Base-by-base conservation (phyloP, 768 basidiomycete genomes). In the Suillus subaureus region DNA sequence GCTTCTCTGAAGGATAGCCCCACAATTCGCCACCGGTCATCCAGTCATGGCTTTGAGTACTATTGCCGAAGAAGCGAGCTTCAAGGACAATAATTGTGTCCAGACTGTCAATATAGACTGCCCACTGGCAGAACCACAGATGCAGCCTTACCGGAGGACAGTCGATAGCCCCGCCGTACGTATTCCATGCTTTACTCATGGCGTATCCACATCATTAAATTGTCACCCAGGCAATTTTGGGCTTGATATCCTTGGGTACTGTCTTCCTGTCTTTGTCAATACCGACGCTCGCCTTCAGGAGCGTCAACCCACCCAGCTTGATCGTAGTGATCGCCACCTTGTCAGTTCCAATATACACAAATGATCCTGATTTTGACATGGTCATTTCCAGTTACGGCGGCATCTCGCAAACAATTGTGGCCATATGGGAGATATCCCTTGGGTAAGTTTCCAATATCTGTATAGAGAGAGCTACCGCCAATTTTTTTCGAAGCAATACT, bases 341-440 rank as follows among this genome's bases (percentile, higher is more conserved):
- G 72, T 75, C 62, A 42, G 72, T 56, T 49, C 31, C n/a, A 13
- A 37, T 23, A 26, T 64, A 23, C 56, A 23, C 21, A 37, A 26
- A 39, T 5, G 35, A 31, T 6, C 28, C 9, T 35, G 13, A 18
- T 37, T 35, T 33, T 54, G 45, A 39, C 2, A 61, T 71, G 26
- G 69, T 43, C 15, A 42, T 11, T 40, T 64, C 60, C 45, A 74
- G 74, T 64, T 75, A 75, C 51, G 70, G 74, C 9, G 74, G 74
- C 56, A 74, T 75, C 55, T 65, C 68, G 18, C 74, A 71, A 57
- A 72, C 70, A 7, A 64, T 74, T 12, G 73, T 74, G 4, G 73
- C 72, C 54, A 67, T 74, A 70, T 74, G 74, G 74, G 73, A 75
- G 33, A 72, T 74, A 64, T 75, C 69, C 67, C 72, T 75, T 39